phyloP scores from a whole-genome alignment of 202 grass and related monocot species.

The Carex arenaria region DNA sequence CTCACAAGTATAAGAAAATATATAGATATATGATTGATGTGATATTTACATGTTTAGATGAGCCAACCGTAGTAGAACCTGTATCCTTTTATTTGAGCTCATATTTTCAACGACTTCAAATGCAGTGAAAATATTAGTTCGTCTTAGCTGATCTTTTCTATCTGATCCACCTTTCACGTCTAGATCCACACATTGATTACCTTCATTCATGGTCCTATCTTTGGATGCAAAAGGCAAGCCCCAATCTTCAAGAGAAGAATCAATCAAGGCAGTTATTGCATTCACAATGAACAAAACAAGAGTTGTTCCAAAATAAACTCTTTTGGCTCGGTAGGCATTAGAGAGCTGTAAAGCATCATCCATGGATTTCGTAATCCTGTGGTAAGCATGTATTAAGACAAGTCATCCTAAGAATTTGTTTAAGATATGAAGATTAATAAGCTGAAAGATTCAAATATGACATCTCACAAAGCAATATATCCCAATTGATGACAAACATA shows the following conservation, averaged over 20 bases:
- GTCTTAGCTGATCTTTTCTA: conserved; percentile 48
- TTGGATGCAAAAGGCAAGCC: conserved; percentile 34
- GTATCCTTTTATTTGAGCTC: conserved; percentile 65
- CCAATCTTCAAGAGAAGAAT: conserved; percentile 72
- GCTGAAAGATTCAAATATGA: conserved; percentile 1
- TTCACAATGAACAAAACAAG: conserved; percentile 58
- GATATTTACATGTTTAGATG: conserved; percentile 81
- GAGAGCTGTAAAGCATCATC: conserved; percentile 70
- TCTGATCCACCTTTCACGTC: conserved; percentile 47
- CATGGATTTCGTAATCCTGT: conserved; percentile 81
- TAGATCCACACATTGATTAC: conserved; percentile 52
- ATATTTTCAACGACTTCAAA: conserved; percentile 71
- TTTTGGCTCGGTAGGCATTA: conserved; percentile 34
- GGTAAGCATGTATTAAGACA: conserved; percentile 15
- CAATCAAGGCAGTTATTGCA: conserved; percentile 59
- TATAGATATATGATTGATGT: conserved; percentile 4
- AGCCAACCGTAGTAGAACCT: conserved; percentile 66
- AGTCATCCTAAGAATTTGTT: not conserved
- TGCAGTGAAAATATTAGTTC: conserved; percentile 60
- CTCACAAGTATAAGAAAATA: not conserved
- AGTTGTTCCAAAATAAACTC: conserved; percentile 48
- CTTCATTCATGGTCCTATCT: conserved; percentile 37
- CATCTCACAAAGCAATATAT: conserved; percentile 7
- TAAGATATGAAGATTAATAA: not conserved
- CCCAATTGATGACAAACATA: not conserved